Percentiles rank a stretch among this genome's conserved stretches.
Evolutionary conservation across 306 rosid species (phyloP).

Genomic region (Quercus wislizeni): DNA sequence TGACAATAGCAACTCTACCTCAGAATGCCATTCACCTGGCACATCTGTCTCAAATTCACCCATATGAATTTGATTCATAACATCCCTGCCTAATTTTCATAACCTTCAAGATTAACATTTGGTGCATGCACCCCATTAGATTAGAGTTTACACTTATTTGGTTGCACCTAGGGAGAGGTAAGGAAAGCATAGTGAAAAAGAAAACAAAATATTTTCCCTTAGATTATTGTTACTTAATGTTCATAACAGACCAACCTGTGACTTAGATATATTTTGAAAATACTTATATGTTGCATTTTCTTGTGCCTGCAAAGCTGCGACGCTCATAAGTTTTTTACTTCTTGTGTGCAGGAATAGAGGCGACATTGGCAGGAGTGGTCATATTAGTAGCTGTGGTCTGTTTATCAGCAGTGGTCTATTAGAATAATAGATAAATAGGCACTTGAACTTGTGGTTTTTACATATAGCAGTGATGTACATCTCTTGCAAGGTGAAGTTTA

Average conservation of each 20-base stretch:
- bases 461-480: no score
- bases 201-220: no score
- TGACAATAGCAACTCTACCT: background rate
- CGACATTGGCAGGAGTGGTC: conserved; percentile 2
- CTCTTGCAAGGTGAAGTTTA: no score
- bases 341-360: conserved; percentile 37
- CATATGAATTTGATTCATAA: background rate
- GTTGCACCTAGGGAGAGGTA: no score
- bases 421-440: conserved; percentile 3
- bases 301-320: background rate
- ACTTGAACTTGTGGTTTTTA: background rate
- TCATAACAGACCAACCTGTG: background rate
- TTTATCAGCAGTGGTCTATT: conserved; percentile 9
- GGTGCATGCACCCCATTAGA: background rate
- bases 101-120: background rate
- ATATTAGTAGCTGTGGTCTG: background rate
- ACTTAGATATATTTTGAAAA: background rate
- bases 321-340: background rate
- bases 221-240: background rate
- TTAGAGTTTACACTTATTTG: background rate
- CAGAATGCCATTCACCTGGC: background rate
- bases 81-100: background rate
- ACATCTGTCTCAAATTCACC: background rate
- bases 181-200: no score
- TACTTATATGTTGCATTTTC: background rate